A percentile compares a stretch with the other conserved stretches of the same genome.
These are phyloP conservation scores for Pyrus pyrifolia DNA, from an alignment of 306 rosid genomes.

Conservation along the genomic window DNA sequence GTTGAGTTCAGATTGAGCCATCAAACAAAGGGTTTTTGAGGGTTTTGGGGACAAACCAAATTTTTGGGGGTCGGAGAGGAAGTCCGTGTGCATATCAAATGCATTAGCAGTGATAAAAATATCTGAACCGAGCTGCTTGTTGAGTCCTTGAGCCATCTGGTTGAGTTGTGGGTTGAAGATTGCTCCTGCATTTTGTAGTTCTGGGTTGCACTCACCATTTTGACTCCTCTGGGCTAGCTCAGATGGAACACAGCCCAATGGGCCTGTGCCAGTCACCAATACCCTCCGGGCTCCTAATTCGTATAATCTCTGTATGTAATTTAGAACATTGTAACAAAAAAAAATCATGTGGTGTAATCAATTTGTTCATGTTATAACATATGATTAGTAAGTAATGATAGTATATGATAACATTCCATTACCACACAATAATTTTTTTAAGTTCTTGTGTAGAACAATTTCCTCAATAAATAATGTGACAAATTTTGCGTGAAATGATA, in stretches of 20 bases:
- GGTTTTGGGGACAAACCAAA: constrained; percentile 27
- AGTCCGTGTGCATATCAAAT: constrained; percentile 33
- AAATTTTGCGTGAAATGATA: no score
- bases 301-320: constrained; percentile 19
- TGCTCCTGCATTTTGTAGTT: constrained; percentile 34
- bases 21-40: not conserved
- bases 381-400: not conserved
- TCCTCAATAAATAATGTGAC: not conserved
- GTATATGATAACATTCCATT: not conserved
- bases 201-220: constrained; percentile 40
- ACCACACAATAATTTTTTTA: not conserved
- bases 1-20: no score
- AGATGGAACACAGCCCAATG: constrained; percentile 45
- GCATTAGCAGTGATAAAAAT: constrained; percentile 44
- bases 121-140: constrained; percentile 20
- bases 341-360: not conserved
- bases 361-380: not conserved
- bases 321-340: no score
- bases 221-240: constrained; percentile 36
- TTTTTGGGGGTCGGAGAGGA: constrained; percentile 33
- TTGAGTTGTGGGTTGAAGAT: constrained; percentile 29
- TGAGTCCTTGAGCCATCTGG: constrained; percentile 30
- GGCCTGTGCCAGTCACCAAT: constrained; percentile 50
- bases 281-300: constrained; percentile 52
- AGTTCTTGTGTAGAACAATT: not conserved